phyloP scores from a whole-genome alignment of 2,329 filamentous ascomycete genomes.

The Neonectria ditissima region DNA sequence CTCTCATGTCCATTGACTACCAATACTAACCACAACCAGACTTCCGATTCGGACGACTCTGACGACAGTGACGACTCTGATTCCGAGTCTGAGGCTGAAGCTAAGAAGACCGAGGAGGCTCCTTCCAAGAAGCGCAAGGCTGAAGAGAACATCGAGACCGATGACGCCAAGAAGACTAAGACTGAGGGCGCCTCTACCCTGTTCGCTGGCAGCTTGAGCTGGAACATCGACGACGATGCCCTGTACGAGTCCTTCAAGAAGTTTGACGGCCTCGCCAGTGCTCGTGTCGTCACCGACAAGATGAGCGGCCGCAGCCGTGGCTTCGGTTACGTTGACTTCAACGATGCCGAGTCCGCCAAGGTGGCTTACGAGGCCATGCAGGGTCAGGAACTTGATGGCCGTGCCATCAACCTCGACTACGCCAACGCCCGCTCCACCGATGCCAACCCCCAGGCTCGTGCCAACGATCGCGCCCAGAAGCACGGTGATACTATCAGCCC shows the following conservation, averaged over 20 bases:
- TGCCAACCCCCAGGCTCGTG: slow-evolving; percentile 65
- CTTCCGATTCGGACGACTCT: slow-evolving; percentile 50
- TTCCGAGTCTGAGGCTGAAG: slow-evolving; percentile 50
- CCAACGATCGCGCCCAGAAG: slow-evolving; percentile 72
- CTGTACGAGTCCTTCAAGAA: slow-evolving; percentile 84
- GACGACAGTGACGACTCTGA: slow-evolving; percentile 49
- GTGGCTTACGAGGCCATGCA: slow-evolving; percentile 82
- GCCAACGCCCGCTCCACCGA: slow-evolving; percentile 74
- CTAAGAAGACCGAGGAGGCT: slow-evolving; percentile 52
- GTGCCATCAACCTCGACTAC: slow-evolving; percentile 82
- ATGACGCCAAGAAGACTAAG: slow-evolving; percentile 76
- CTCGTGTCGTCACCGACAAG: slow-evolving; percentile 86
- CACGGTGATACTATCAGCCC: slow-evolving; percentile 85
- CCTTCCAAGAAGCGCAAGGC: slow-evolving; percentile 62
- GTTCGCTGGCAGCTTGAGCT: slow-evolving; percentile 91
- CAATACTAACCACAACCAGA: slow-evolving; percentile 30
- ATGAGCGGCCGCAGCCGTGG: slow-evolving; percentile 86
- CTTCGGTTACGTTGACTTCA: slow-evolving; percentile 94
- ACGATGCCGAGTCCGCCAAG: slow-evolving; percentile 72
- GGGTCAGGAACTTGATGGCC: slow-evolving; percentile 78
- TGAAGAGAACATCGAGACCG: slow-evolving; percentile 59
- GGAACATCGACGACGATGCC: slow-evolving; percentile 88
- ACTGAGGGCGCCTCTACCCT: slow-evolving; percentile 72
- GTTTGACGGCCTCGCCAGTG: slow-evolving; percentile 78
- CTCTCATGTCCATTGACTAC: background rate